phyloP scores from a whole-genome alignment of 805 yeast species.

The Starmerella gropengiesseri region DNA sequence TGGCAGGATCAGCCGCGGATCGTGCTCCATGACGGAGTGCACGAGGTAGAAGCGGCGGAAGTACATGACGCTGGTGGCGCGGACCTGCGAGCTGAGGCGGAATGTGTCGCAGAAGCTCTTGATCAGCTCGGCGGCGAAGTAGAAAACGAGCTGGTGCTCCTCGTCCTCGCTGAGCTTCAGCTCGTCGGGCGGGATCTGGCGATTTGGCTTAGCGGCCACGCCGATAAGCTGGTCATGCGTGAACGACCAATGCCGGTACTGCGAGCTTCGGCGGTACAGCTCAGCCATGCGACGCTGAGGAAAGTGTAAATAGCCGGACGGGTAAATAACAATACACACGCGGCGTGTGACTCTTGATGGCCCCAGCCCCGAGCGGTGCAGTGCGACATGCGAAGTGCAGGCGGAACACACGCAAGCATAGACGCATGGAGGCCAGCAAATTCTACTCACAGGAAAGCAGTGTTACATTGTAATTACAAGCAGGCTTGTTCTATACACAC shows the following conservation, averaged over 20 bases:
- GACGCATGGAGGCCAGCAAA: too few relatives aligned
- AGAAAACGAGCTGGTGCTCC: conserved; percentile 55
- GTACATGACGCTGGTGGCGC: conserved; percentile 75
- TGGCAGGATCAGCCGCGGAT: conserved; percentile 69
- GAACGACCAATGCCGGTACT: conserved; percentile 78
- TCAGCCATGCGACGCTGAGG: conserved; percentile 67
- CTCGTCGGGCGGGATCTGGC: conserved; percentile 22
- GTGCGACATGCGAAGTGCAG: too few relatives aligned
- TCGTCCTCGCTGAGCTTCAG: conserved; percentile 52
- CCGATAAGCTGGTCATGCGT: conserved; percentile 46
- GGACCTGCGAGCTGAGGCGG: conserved; percentile 77
- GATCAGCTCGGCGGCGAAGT: conserved; percentile 56
- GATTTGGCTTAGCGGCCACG: conserved; percentile 42
- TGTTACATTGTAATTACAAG: too few relatives aligned
- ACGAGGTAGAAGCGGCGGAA: conserved; percentile 69
- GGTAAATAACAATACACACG: too few relatives aligned
- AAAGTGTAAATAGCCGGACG: too few relatives aligned
- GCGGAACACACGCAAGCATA: too few relatives aligned
- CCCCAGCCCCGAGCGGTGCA: too few relatives aligned
- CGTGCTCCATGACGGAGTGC: conserved; percentile 75
- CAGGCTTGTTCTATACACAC: too few relatives aligned
- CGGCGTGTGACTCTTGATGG: too few relatives aligned
- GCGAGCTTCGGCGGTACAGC: conserved; percentile 75
- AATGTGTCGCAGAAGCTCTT: conserved; percentile 60
- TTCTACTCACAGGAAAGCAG: too few relatives aligned